Conservation (phyloP, 768 basidiomycete genomes). For the Tricholoma bakamatsutake region DNA sequence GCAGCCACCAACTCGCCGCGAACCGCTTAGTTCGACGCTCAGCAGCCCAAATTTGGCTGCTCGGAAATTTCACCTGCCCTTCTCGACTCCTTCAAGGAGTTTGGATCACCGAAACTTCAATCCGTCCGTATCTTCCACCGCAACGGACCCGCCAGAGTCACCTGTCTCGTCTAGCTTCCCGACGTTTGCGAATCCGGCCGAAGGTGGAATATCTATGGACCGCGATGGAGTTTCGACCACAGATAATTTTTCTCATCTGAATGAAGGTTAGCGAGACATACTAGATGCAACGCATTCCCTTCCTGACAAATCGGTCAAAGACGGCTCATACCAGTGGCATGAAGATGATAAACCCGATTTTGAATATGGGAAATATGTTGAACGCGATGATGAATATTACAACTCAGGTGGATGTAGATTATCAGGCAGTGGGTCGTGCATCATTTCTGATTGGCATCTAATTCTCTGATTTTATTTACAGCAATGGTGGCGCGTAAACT, state of each 20-base stretch:
- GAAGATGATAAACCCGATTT: constrained; percentile 11
- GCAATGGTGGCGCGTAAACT: constrained; percentile 12
- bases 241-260: neutral
- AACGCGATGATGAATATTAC: constrained; percentile 3
- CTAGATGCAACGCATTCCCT: constrained; percentile 1
- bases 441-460: neutral
- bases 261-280: constrained; percentile 11
- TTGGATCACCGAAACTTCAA: constrained; percentile 2
- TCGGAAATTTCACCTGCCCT: constrained; percentile 17
- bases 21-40: constrained; percentile 16
- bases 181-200: constrained; percentile 23
- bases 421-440: neutral
- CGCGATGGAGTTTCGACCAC: constrained; percentile 6
- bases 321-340: constrained; percentile 8
- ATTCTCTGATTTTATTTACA: neutral
- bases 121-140: constrained; percentile 7
- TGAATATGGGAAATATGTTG: constrained; percentile 5
- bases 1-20: constrained; percentile 14
- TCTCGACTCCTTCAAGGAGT: constrained; percentile 9
- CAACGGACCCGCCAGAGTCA: constrained; percentile 16
- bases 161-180: constrained; percentile 28
- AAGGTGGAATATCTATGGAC: constrained; percentile 7
- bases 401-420: neutral
- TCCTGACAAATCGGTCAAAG: constrained; percentile 1
- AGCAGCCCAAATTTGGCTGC: constrained; percentile 13